These are phyloP conservation scores for Paracoccidioides brasiliensis DNA, from an alignment of 2,329 filamentous ascomycete species.

Conservation along the genomic window DNA sequence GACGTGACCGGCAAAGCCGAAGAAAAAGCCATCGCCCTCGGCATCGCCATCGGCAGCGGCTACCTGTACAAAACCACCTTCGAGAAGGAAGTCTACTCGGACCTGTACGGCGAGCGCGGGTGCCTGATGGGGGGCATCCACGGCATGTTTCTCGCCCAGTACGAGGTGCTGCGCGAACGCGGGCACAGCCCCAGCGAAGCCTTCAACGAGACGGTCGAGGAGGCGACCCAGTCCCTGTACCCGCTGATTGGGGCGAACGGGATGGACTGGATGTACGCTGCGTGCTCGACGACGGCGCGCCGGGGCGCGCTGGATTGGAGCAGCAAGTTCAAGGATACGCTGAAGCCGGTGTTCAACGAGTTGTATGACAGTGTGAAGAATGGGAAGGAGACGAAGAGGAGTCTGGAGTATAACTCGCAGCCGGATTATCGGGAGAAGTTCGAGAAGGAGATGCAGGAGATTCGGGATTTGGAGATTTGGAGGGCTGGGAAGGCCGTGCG, in stretches of 20 bases:
- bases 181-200: constrained; percentile 96
- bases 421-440: constrained; percentile 93
- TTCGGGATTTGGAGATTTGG: constrained; percentile 98
- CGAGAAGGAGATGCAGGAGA: constrained; percentile 97
- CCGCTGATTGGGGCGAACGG: constrained; percentile 93
- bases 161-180: constrained; percentile 98
- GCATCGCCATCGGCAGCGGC: constrained; percentile 90
- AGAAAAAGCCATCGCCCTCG: constrained; percentile 93
- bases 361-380: constrained; percentile 88
- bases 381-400: constrained; percentile 89
- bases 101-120: constrained; percentile 98
- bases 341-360: constrained; percentile 97
- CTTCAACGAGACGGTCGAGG: constrained; percentile 99
- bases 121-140: constrained; percentile 99
- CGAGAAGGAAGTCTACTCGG: constrained; percentile 99
- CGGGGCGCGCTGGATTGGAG: constrained; percentile 99
- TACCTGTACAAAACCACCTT: constrained; percentile 99
- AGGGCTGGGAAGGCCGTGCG: constrained; percentile 94
- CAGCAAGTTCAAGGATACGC: constrained; percentile 87
- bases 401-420: constrained; percentile 93
- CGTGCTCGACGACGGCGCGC: constrained; percentile 96
- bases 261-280: constrained; percentile 99
- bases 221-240: constrained; percentile 96
- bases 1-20: constrained; percentile 95
- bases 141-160: constrained; percentile 99